These are phyloP conservation scores for Eragrostis nindensis DNA, from an alignment of 176 grass and related monocot species.

Conservation along the genomic window DNA sequence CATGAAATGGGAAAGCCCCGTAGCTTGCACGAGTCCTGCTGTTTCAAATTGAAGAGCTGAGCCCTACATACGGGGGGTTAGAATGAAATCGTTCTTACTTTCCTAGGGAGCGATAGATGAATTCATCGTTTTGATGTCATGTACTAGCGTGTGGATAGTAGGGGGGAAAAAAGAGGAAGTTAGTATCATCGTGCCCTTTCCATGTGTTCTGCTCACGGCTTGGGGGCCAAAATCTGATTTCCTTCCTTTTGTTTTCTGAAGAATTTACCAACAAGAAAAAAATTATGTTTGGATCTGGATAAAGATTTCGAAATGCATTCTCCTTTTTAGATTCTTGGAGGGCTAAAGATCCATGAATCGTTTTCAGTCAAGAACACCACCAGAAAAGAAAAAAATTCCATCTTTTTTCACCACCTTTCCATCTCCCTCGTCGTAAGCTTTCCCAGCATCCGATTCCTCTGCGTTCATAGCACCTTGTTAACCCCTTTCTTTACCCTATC, in stretches of 20 bases:
- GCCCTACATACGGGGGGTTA: not conserved
- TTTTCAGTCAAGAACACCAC: constrained; percentile 33
- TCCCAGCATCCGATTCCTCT: constrained; percentile 45
- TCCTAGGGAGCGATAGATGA: not conserved
- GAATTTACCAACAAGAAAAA: not conserved
- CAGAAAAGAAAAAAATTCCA: constrained; percentile 9
- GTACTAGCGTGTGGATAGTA: not conserved
- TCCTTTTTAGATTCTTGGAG: constrained; percentile 39
- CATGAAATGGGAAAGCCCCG: not conserved
- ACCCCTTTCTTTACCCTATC: not conserved
- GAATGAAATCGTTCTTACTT: not conserved
- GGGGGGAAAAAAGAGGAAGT: no score
- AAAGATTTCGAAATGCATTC: constrained; percentile 36
- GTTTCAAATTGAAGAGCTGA: not conserved
- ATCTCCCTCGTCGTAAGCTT: constrained; percentile 9
- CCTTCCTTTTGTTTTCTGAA: not conserved
- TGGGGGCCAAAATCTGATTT: constrained; percentile 14
- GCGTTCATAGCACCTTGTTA: constrained; percentile 26
- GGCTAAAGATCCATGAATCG: constrained; percentile 43
- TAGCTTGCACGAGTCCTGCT: not conserved
- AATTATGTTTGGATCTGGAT: constrained; percentile 28
- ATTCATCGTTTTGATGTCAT: not conserved
- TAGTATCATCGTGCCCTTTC: not conserved
- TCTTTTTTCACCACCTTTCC: not conserved
- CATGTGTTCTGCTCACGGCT: not conserved